phyloP scores from a whole-genome alignment of 805 yeast genomes.

The Candida parachauliodes region DNA sequence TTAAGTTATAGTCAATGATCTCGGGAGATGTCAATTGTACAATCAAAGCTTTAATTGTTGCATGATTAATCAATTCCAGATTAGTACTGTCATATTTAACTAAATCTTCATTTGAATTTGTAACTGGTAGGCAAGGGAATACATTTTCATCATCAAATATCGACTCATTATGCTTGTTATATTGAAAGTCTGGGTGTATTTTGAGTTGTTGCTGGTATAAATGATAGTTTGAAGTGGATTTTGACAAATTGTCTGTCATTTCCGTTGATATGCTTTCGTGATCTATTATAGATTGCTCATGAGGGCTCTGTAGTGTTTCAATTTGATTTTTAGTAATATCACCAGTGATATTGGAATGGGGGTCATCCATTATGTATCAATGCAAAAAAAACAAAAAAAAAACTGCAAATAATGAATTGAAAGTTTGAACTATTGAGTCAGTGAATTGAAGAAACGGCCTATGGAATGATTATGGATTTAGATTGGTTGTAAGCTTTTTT shows the following conservation, averaged over 20 bases:
- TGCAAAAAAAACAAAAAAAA: too few species aligned
- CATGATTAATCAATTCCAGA: slow-evolving; percentile 32
- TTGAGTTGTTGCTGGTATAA: slow-evolving; percentile 9
- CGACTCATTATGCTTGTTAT: slow-evolving; percentile 35
- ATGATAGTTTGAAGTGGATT: slow-evolving; percentile 9
- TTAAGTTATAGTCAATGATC: slow-evolving; percentile 67
- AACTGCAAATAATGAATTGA: too few species aligned
- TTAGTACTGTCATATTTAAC: slow-evolving; percentile 34
- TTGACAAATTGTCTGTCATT: slow-evolving; percentile 7
- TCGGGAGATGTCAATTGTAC: slow-evolving; percentile 70
- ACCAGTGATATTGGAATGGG: not conserved
- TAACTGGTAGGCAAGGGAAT: slow-evolving; percentile 28
- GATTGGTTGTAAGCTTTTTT: slow-evolving; percentile 1
- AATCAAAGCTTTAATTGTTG: slow-evolving; percentile 45
- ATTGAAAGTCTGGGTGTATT: slow-evolving; percentile 21
- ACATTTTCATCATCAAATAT: slow-evolving; percentile 33
- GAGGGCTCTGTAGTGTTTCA: too few species aligned
- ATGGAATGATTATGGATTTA: not conserved
- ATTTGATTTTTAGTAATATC: too few species aligned
- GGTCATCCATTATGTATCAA: not conserved
- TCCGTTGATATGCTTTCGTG: not conserved
- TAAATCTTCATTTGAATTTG: slow-evolving; percentile 13
- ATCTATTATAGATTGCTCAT: too few species aligned
- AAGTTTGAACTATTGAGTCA: not conserved
- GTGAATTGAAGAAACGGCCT: not conserved